Base-by-base conservation (phyloP, 108 stramenopile genomes). In the Cyclotella cryptica region DNA sequence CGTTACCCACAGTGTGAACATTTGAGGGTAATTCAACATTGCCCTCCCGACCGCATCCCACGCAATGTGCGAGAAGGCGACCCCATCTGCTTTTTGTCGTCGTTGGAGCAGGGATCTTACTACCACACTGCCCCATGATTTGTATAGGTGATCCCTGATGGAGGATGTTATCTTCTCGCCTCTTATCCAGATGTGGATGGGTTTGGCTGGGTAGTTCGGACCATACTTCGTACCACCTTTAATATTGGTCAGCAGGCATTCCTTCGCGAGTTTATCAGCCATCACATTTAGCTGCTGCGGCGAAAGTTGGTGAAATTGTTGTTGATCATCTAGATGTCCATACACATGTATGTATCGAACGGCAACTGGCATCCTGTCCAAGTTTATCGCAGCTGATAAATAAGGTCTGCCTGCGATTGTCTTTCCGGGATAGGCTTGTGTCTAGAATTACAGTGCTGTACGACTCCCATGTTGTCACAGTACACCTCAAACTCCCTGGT, bases 381-480 rank as follows among this genome's bases (percentile, higher is more conserved):
- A 17, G 18, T 41, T 58, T 5, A 18, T 12, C 52, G 53, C 17
- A 71, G 24, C 8, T 13, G 17, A 11, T 6, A 51, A 19, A n/a
- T n/a, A n/a, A n/a, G n/a, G n/a, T n/a, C n/a, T n/a, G n/a, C n/a
- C n/a, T n/a, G n/a, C n/a, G n/a, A 71, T 54, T 6, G 58, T 10
- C 13, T 41, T 12, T 69, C 69, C 39, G 14, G 11, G 15, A 69
- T 35, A 19, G 53, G 21, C 7, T 39, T 52, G 53, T 18, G 10
- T 15, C 14, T 17, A 10, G 30, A 9, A 6, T 39, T 55, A 11
- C 53, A 17, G 43, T 69, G 69, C 3, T 21, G 27, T 9, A 69
- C 40, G 4, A 69, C 69, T 7, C 69, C 69, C 39, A 41, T 69
- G n/a, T n/a, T n/a, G n/a, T n/a, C n/a, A n/a, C n/a, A n/a, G n/a